Evolutionary conservation across 2,329 filamentous ascomycete genomes (phyloP).

Genomic region (Aureobasidium vineae): DNA sequence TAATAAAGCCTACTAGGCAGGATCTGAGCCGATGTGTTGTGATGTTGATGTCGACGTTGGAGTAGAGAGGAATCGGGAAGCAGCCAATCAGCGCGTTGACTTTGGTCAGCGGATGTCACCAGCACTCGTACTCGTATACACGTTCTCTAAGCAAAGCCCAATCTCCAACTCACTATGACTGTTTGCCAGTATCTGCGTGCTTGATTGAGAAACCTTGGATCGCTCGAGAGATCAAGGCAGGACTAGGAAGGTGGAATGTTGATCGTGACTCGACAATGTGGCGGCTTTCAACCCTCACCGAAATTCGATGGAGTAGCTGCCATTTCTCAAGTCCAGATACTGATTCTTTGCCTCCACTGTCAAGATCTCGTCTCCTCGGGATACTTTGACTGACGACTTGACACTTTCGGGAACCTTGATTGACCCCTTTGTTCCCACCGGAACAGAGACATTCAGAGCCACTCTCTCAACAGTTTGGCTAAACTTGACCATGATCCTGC

Average conservation of each 20-base stretch:
- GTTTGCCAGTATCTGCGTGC: too few relatives aligned
- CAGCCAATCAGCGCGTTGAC: neutral
- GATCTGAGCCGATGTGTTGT: neutral
- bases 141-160: neutral
- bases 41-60: neutral
- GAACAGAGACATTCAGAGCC: constrained; percentile 33
- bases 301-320: neutral
- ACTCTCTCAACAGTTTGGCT: constrained; percentile 4
- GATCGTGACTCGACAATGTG: too few relatives aligned
- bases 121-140: neutral
- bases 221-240: too few relatives aligned
- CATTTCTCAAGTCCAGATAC: neutral
- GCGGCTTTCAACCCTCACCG: neutral
- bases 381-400: neutral
- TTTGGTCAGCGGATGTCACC: neutral
- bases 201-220: too few relatives aligned
- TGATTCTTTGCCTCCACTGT: neutral
- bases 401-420: neutral
- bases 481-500: constrained; percentile 37
- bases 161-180: too few relatives aligned
- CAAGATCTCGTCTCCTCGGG: neutral
- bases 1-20: neutral
- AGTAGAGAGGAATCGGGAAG: neutral
- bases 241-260: too few relatives aligned
- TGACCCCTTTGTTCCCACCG: constrained; percentile 32